phyloP scores from a whole-genome alignment of 31 red algal genomes.

The Bonnemaisonia californica region DNA sequence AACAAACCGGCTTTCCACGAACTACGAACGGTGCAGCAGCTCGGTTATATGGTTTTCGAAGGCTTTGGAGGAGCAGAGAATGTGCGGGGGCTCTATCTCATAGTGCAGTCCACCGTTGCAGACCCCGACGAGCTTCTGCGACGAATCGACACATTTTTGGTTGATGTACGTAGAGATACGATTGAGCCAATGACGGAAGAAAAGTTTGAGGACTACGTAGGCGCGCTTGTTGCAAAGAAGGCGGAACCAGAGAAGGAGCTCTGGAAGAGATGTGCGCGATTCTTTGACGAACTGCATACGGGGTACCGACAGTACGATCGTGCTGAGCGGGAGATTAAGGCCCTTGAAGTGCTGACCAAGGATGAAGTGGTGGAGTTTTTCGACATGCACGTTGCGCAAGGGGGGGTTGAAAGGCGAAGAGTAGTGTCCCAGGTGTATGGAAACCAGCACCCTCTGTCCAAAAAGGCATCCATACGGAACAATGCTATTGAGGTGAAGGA shows the following conservation, averaged over 20 bases:
- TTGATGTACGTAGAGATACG: constrained; percentile 21
- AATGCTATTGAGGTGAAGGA: neutral
- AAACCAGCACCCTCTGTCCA: constrained; percentile 47
- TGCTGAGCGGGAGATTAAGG: constrained; percentile 45
- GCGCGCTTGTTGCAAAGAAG: constrained; percentile 55
- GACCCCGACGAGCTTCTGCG: constrained; percentile 67
- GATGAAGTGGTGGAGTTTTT: constrained; percentile 64
- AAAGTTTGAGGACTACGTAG: constrained; percentile 66
- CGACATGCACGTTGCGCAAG: constrained; percentile 51
- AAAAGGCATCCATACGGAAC: constrained; percentile 4
- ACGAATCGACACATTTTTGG: constrained; percentile 79
- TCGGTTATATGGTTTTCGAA: constrained; percentile 90
- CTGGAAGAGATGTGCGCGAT: constrained; percentile 30
- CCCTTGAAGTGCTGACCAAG: constrained; percentile 52
- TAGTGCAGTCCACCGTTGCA: constrained; percentile 85
- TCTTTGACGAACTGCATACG: constrained; percentile 52
- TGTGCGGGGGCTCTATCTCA: constrained; percentile 56
- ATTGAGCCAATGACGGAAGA: constrained; percentile 56
- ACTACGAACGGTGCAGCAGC: constrained; percentile 88
- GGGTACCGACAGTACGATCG: constrained; percentile 63
- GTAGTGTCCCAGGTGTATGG: constrained; percentile 66
- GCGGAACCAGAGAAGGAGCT: constrained; percentile 69
- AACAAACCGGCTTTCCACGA: constrained; percentile 84
- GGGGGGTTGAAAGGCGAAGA: constrained; percentile 42
- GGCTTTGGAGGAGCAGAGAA: constrained; percentile 40